Base-by-base conservation (phyloP, 352 stramenopile species). In the Globisporangium yorkense region DNA sequence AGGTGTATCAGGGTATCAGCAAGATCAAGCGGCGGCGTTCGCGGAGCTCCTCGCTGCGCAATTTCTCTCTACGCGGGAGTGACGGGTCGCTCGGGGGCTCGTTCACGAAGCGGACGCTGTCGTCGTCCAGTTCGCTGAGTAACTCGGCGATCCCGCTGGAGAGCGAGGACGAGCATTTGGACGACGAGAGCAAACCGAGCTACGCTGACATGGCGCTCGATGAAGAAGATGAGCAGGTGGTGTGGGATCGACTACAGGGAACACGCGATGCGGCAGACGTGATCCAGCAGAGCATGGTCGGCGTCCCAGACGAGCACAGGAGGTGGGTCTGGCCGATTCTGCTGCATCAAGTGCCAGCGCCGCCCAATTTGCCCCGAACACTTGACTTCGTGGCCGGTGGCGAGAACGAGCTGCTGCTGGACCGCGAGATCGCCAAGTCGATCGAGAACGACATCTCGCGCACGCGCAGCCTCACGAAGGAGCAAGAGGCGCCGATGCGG, bases 391-490 rank as follows among this genome's bases (percentile, higher is more conserved):
- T 49, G 8, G 53, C 33, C 3, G 59, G 71, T 20, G 67, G 75
- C 15, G 75, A 82, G 51, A 62, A 77, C 56, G 72, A 77, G 53
- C 61, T 61, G 44, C 58, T 80, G 13, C 54, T 92, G 47, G 82
- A 92, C 31, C 65, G 74, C 47, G 80, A 93, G 63, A 71, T 91
- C 9, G 64, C 74, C 29, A 89, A 88, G 52, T 84, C 81, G 20
- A 92, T 94, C 48, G 84, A 94, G 45, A 91, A 88, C 44, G 84
- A 94, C 41, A 88, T 94, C 21, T 74, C 69, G 0, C 79, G 84
- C 4, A 94, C 84, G 16, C 66, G 77, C 3, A 84, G 84, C 54
- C 60, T 90, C 15, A 61, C 72, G 20, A 65, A 77, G 8, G 73
- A 80, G 33, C 75, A 88, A 65, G 66, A 74, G 6, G 59, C 66